Evolutionary conservation across 148 eudicot genomes (phyloP), one percentile per base, ranked within the genome.

Genomic region (Camellia granthamiana): DNA sequence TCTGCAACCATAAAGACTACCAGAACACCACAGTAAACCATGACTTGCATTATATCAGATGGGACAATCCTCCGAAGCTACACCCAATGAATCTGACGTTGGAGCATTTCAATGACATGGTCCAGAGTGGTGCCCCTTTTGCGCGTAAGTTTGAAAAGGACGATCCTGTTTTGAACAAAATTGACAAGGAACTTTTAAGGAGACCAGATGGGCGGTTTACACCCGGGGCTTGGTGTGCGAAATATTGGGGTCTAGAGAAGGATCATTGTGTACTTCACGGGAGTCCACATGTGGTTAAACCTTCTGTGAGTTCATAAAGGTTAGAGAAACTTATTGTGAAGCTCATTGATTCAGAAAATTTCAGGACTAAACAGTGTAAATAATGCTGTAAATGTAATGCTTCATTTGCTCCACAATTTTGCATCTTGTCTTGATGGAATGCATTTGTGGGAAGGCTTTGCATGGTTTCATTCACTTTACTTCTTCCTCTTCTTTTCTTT

Each of bases 11-110:
- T 82, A 92, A 93, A 79, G 93, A 93, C 81, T 96, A 87, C 79
- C 99, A 96, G 84, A 96, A 96, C 85, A 96, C 99, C 16, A 91
- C 97, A 0, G 95, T 92, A 62, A 96, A 96, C 86, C 90, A 91
- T 58, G 87, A 92, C 75, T 80, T 96, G 74, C 97, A 84, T 74
- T 96, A 77, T 75, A 82, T 85, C 43, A 91, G 83, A 75, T 92
- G 94, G 94, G 94, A 92, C 46, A 83, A 85, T 77, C 91, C 97
- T 21, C 90, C 89, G 23, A 91, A 84, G 68, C 90, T 82, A 69
- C 88, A 87, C 6, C 97, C 93, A 0, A 77, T 86, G 54, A 96
- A 87, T 83, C 86, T 96, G 75, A 92, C 97, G 15, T 21, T 84
- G 46, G 87, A 84, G 51, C 84, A 93, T 79, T 96, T 88, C n/a